A percentile compares a stretch with the other conserved stretches of the same genome.
These are phyloP conservation scores for Mortierella sp. DNA, from an alignment of 371 early-diverging fungal species.

Conservation along the genomic window DNA sequence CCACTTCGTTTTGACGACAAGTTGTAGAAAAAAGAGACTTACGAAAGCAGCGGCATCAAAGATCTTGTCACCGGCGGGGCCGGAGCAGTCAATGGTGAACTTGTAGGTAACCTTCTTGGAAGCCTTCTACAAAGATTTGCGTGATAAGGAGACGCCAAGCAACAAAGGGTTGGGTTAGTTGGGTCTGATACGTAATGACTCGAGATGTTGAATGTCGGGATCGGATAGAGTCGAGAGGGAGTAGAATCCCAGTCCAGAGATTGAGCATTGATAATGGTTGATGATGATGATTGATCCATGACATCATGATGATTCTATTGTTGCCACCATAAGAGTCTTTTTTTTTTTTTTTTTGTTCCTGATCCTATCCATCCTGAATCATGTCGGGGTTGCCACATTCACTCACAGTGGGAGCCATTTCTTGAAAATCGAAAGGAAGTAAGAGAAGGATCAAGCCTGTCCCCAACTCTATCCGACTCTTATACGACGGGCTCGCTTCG, in stretches of 20 bases:
- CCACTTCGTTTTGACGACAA: neutral
- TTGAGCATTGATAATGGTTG: neutral
- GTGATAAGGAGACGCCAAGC: neutral
- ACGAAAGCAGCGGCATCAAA: constrained; percentile 96
- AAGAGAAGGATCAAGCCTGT: constrained; percentile 35
- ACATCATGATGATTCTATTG: neutral
- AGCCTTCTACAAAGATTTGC: constrained; percentile 42
- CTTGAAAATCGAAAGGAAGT: constrained; percentile 48
- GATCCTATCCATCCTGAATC: neutral
- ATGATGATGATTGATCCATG: constrained; percentile 5
- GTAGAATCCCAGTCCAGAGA: neutral
- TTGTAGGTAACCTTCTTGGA: constrained; percentile 66
- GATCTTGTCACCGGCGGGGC: constrained; percentile 95
- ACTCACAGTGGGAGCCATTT: constrained; percentile 55
- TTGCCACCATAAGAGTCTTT: neutral
- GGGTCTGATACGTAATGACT: too few relatives aligned
- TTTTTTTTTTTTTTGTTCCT: neutral
- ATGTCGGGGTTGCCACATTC: constrained; percentile 5
- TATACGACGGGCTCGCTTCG: too few relatives aligned
- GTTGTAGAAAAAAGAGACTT: constrained; percentile 31
- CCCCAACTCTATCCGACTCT: neutral
- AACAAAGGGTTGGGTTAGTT: too few relatives aligned
- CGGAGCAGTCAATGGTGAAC: constrained; percentile 94
- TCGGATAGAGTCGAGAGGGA: neutral
- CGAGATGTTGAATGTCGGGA: neutral